Evolutionary conservation across 2,329 filamentous ascomycete genomes (phyloP), one percentile per base, ranked within the genome.

Genomic region (Periglandula ipomoeae): DNA sequence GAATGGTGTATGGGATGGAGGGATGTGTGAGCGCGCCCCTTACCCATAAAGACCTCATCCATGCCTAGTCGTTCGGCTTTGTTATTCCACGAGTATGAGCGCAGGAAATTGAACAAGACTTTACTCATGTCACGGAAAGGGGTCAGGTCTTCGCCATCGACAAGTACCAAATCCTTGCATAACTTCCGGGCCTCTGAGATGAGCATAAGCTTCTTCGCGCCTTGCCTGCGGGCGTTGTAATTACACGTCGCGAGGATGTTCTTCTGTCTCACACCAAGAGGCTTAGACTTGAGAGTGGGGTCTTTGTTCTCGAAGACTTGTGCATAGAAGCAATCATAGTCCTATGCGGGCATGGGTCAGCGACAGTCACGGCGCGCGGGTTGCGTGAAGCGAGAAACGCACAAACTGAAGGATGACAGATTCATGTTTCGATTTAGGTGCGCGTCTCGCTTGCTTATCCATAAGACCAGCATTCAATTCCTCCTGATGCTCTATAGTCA

Each of bases 241-340:
- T 97, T 97, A 75, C 88, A 94, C 4, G 89, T 95, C 20, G 90
- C 88, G 37, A 93, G 75, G 48, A 96, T 95, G 63, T 89, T 87
- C 68, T 96, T 96, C 67, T 96, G 90, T 65, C 90, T 87, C 50
- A 95, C 82, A 32, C 89, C 90, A 30, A 97, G 71, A 6, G 89
- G 88, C 17, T 85, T 69, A 1, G 76, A 73, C 61, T 81, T 88
- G 50, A 96, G 72, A 2, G 75, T 71, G 0, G 89, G 88, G 55
- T 86, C 82, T 61, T 86, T 84, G 55, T 84, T 84, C 68, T 96
- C 89, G 56, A 93, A 84, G 8, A 93, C 89, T 44, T 89, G 88
- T 20, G 90, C 90, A 65, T 97, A 97, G 72, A 97, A 97, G 71
- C 88, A 95, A 70, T 91, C 87, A 64, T 89, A 87, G 65, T 87